phyloP scores from a whole-genome alignment of 2,329 filamentous ascomycete genomes.

The Albophoma yamanashiensis region DNA sequence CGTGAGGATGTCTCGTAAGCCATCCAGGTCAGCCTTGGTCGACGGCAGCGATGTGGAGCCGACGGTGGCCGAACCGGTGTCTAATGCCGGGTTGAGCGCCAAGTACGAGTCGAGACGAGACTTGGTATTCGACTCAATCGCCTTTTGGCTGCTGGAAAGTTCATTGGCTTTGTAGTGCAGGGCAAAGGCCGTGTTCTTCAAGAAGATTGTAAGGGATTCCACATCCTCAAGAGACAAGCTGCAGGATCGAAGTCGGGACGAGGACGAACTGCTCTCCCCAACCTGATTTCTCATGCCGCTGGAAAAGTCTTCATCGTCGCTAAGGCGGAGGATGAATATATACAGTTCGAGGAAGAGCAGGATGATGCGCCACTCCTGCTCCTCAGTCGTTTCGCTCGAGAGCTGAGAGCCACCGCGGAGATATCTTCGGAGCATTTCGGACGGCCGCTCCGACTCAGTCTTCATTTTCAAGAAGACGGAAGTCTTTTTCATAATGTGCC shows the following conservation, averaged over 20 bases:
- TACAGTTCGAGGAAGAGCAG: slow-evolving; percentile 91
- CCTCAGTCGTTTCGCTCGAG: slow-evolving; percentile 13
- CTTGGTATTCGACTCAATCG: slow-evolving; percentile 9
- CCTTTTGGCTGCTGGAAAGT: slow-evolving; percentile 22
- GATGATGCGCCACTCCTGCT: slow-evolving; percentile 73
- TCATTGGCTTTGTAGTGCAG: slow-evolving; percentile 77
- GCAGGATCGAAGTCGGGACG: slow-evolving; percentile 45
- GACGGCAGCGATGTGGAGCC: not conserved
- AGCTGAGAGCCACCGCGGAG: slow-evolving; percentile 16
- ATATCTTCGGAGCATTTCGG: slow-evolving; percentile 19
- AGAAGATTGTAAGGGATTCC: slow-evolving; percentile 63
- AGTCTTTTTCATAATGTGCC: slow-evolving; percentile 49
- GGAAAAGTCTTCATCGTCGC: slow-evolving; percentile 95
- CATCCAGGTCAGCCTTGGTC: slow-evolving; percentile 53
- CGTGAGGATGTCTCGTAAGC: slow-evolving; percentile 71
- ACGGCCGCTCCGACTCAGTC: slow-evolving; percentile 16
- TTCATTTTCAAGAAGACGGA: slow-evolving; percentile 23
- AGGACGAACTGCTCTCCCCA: slow-evolving; percentile 26
- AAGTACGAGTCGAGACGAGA: slow-evolving; percentile 19
- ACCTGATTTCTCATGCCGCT: slow-evolving; percentile 36
- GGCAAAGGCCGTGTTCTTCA: slow-evolving; percentile 85
- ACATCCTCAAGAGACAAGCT: slow-evolving; percentile 64
- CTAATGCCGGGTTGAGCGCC: slow-evolving; percentile 2
- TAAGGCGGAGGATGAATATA: slow-evolving; percentile 81
- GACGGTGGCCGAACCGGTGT: not conserved